Base-by-base conservation (phyloP, 2,329 filamentous ascomycete species). In the Ophiocordyceps camponoti-leonardi region DNA sequence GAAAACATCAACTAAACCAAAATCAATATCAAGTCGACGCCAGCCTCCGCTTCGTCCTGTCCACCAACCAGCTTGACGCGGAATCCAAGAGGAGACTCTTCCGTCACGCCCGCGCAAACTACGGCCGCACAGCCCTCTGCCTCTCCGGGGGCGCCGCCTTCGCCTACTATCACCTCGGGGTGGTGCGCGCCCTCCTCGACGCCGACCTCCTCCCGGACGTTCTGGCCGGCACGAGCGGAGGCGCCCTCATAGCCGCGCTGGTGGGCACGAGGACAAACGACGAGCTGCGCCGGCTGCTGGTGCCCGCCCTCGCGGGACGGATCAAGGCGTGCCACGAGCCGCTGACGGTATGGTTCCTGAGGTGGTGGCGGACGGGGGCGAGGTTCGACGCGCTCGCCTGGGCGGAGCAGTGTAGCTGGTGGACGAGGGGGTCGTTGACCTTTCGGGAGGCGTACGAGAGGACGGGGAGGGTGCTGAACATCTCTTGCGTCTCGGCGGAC, bases 101-200 rank as follows among this genome's bases (percentile, higher is more conserved):
- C 68, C 93, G 90, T 60, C 83, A 93, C 49, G 70, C 95, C 39
- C 79, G 86, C 49, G 85, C 85, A 46, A 96, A 96, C 59, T 94
- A 83, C 55, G 92, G 92, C 28, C 81, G 90, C 28, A 94, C 90
- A 7, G 92, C 92, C 0, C 70, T 98, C 3, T 98, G 90, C 58
- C 68, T 98, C 1, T 95, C 87, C 5, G 92, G 92, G 2, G 92
- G 92, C 1, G 92, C 90, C 4, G 85, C 84, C 0, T 95, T 98
- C 63, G 87, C 92, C 6, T 96, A 94, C 60, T 96, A 96, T 60
- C 92, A 98, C 60, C 86, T 95, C 51, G 92, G 92, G 12, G 85
- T 98, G 11, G 77, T 92, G 44, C 90, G 86, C 60, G 90, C 88
- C 10, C 71, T 96, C 5, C 69, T 96, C 6, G 92, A 96, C 55